Evolutionary conservation across 768 basidiomycete species (phyloP).

Genomic region (Filobasidium floriforme): DNA sequence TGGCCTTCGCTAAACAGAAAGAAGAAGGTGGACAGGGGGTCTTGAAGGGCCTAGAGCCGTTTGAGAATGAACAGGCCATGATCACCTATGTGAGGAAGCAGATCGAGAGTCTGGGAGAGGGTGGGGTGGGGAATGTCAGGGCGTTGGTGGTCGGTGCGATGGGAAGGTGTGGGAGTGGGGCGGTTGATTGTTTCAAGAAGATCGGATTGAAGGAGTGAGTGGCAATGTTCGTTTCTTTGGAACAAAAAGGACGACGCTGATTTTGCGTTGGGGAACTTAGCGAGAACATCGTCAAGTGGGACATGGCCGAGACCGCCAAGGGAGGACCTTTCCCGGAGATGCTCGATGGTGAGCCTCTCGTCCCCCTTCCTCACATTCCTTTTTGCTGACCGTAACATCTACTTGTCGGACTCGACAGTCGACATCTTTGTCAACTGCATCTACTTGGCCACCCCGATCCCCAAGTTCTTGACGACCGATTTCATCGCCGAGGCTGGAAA

Average conservation of each 20-base stretch:
- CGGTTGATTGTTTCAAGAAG: constrained; percentile 90
- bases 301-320: constrained; percentile 90
- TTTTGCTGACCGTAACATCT: background rate
- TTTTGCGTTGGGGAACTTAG: constrained; percentile 47
- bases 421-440: constrained; percentile 99
- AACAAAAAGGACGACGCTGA: too few relatives aligned
- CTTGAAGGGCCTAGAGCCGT: constrained; percentile 69
- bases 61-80: constrained; percentile 75
- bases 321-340: constrained; percentile 95
- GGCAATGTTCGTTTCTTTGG: too few relatives aligned
- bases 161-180: constrained; percentile 88
- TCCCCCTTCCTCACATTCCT: background rate
- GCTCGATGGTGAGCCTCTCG: constrained; percentile 54
- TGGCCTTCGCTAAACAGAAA: constrained; percentile 65
- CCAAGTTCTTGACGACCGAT: constrained; percentile 46
- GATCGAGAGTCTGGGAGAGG: constrained; percentile 55
- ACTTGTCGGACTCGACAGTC: constrained; percentile 47
- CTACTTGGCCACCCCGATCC: constrained; percentile 60
- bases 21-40: constrained; percentile 49
- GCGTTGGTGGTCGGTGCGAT: constrained; percentile 93
- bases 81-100: constrained; percentile 61
- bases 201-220: constrained; percentile 88
- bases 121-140: constrained; percentile 51
- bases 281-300: constrained; percentile 94
- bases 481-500: constrained; percentile 66